Percentiles rank a stretch among this genome's conserved stretches.
These are phyloP conservation scores for Monosporascus cannonballus DNA, from an alignment of 2,329 filamentous ascomycete species.

Conservation along the genomic window DNA sequence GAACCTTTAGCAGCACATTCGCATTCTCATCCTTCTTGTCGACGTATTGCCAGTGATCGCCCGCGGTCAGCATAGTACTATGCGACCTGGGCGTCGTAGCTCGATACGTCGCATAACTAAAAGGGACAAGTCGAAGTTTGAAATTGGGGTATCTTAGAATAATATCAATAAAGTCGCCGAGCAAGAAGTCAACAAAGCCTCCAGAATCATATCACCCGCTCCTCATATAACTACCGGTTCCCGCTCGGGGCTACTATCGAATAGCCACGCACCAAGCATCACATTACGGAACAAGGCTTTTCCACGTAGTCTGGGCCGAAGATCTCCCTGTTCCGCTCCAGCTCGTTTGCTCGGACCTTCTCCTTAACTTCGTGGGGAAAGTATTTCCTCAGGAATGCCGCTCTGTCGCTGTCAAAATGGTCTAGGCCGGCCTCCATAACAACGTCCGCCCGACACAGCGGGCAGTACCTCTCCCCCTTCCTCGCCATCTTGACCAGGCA, in stretches of 20 bases:
- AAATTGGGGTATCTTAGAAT: background rate
- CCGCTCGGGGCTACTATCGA: background rate
- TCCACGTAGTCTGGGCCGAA: constrained; percentile 62
- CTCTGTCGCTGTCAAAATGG: constrained; percentile 63
- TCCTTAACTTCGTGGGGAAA: constrained; percentile 66
- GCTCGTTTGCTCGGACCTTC: constrained; percentile 66
- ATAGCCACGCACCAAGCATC: constrained; percentile 3
- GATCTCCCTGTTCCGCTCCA: constrained; percentile 65
- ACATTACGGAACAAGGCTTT: constrained; percentile 57
- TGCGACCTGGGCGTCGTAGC: too few relatives aligned
- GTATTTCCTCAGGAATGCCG: constrained; percentile 65
- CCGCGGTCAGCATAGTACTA: too few relatives aligned
- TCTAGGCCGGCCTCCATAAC: constrained; percentile 65
- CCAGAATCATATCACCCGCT: background rate
- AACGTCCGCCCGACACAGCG: constrained; percentile 67
- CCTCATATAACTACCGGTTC: background rate
- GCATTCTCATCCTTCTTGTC: too few relatives aligned
- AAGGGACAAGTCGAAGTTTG: background rate
- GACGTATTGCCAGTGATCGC: too few relatives aligned
- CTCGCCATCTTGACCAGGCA: constrained; percentile 78
- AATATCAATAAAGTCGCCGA: background rate
- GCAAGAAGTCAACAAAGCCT: background rate
- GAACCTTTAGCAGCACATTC: too few relatives aligned
- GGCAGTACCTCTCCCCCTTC: constrained; percentile 61
- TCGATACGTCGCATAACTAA: too few relatives aligned